Evolutionary conservation across 1,284 basidiomycete species (phyloP), one percentile per base, ranked within the genome.

Genomic region (Psilocybe mexicana): DNA sequence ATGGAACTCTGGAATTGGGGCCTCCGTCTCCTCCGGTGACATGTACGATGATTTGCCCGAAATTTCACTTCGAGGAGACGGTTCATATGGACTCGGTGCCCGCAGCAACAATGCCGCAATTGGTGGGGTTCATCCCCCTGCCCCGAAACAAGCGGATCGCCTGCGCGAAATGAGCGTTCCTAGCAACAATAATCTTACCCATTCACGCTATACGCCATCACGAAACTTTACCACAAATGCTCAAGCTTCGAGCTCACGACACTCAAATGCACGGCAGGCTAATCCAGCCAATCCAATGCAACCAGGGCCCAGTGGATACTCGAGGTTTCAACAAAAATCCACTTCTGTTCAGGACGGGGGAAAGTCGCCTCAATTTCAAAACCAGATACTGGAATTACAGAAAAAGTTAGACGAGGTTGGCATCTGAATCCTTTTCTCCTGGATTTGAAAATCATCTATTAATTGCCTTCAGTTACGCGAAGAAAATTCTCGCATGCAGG

Each of bases 31-130:
- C 30, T 63, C 69, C 23, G 58, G 67, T 42, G 74, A 79, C 52
- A 79, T 81, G 47, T 70, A 74, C 52, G 79, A 84, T 6, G 75
- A 82, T 57, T 69, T 88, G 25, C 86, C 86, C 24, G 85, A 87
- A 62, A 78, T 88, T 54, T 81, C 83, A 8, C 44, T 71, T 40
- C 65, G 63, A 38, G 60, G 67, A 61, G 69, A 73, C 59, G 71
- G 71, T 6, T 64, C 68, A n/a, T 72, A 72, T 55, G 68, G 61
- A 10, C 47, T 71, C 38, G 61, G 61, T n/a, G 54, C 40, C 25
- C 48, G 46, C 7, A 23, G 36, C 18, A 23, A 30, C 10, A 30
- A 52, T 36, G 30, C n/a, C 4, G 50, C 52, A 14, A 33, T 46
- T 23, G 25, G 54, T 38, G 26, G 30, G 18, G 40, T 51, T 47